phyloP scores from a whole-genome alignment of 371 early-diverging fungal species.

The Mortierella sp. region DNA sequence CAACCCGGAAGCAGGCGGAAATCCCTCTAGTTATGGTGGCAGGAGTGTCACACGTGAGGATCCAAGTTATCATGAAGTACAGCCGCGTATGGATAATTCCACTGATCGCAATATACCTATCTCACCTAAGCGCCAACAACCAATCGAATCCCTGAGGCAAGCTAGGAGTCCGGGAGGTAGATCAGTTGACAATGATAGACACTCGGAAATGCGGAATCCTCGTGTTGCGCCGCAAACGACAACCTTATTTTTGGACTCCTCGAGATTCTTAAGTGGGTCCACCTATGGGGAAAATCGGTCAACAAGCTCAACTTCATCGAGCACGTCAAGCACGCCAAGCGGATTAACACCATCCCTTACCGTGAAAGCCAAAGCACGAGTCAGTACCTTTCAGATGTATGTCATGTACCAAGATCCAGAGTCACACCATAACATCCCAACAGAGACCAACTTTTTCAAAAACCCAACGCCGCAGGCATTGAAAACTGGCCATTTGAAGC shows the following conservation, averaged over 20 bases:
- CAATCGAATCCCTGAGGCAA: constrained; percentile 9
- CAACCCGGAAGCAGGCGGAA: not conserved
- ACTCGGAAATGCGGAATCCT: constrained; percentile 4
- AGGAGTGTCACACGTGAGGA: not conserved
- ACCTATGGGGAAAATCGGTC: constrained; percentile 18
- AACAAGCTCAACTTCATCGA: constrained; percentile 10
- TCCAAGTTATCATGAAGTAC: not conserved
- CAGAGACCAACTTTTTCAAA: constrained; percentile 48
- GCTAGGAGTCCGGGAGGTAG: constrained; percentile 26
- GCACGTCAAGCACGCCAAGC: not conserved
- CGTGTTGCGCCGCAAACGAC: constrained; percentile 10
- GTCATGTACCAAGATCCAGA: constrained; percentile 60
- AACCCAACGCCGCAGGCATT: constrained; percentile 35
- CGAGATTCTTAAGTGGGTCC: constrained; percentile 40
- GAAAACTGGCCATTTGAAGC: constrained; percentile 60
- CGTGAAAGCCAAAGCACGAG: constrained; percentile 62
- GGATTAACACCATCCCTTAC: constrained; percentile 27
- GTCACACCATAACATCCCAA: constrained; percentile 30
- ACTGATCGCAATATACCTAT: constrained; percentile 12
- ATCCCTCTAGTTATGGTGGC: not conserved
- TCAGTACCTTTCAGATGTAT: constrained; percentile 60
- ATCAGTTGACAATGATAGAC: constrained; percentile 18
- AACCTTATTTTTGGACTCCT: constrained; percentile 35
- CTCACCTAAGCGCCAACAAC: constrained; percentile 25
- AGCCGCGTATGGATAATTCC: constrained; percentile 3